Conservation (phyloP, 257 asterid genomes). For the Scutellaria galericulata region DNA sequence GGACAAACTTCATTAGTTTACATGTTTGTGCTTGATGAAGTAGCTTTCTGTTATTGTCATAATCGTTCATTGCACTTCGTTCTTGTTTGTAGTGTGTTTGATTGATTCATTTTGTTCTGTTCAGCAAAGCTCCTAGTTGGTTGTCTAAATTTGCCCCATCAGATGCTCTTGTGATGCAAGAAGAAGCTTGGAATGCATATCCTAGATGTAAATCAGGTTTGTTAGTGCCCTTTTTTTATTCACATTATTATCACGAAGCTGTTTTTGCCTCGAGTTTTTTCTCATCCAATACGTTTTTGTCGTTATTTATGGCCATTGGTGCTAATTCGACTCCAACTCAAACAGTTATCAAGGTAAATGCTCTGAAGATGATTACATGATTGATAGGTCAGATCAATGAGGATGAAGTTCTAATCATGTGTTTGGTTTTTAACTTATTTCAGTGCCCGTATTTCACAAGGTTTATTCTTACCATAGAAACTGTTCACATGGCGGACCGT, state of each 20-base stretch:
- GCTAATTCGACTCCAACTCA: constrained; percentile 27
- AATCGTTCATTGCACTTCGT: neutral
- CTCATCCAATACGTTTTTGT: constrained; percentile 1
- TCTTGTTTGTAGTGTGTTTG: neutral
- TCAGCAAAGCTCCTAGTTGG: constrained; percentile 92
- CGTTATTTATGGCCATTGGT: constrained; percentile 37
- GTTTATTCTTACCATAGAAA: constrained; percentile 76
- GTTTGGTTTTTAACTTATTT: constrained; percentile 18
- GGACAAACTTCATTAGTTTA: constrained; percentile 1
- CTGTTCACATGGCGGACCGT: constrained; percentile 70
- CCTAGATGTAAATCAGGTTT: constrained; percentile 85
- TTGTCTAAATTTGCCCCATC: constrained; percentile 76
- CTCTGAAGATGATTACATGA: neutral
- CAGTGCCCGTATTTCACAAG: constrained; percentile 89
- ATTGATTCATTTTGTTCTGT: constrained; percentile 27
- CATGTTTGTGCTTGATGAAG: constrained; percentile 7
- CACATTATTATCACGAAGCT: neutral
- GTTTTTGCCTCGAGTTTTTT: neutral
- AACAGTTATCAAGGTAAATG: constrained; percentile 80
- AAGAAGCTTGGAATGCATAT: constrained; percentile 94
- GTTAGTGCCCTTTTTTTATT: constrained; percentile 8
- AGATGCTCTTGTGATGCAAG: constrained; percentile 87
- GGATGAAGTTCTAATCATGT: constrained; percentile 26
- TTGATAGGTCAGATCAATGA: neutral
- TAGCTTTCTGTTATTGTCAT: neutral